Base-by-base conservation (phyloP, 768 basidiomycete species). In the Xerocomus brunneocitrinus region DNA sequence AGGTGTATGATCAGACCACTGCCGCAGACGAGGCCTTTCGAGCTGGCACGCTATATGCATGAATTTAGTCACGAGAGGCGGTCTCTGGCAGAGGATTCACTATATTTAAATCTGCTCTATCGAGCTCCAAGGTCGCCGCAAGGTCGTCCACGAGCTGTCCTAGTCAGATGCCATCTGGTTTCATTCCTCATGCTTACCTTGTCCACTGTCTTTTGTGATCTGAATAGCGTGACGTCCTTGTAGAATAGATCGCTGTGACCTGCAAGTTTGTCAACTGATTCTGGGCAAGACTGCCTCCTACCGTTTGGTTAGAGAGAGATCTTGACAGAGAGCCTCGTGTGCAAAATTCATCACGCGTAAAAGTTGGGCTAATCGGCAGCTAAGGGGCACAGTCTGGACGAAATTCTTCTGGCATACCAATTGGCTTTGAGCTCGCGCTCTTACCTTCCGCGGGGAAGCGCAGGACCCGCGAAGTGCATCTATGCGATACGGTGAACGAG, bases 11-110 rank as follows among this genome's bases (percentile, higher is more conserved):
- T 66, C 14, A 95, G 66, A 12, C 79, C 78, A 9, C 78, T 74
- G 3, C 93, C 91, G 49, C 83, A 85, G 39, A 97, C 73, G 19
- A 98, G 80, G 0, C 95, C 95, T 70, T 98, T 98, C 0, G 90
- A 81, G 0, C 92, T 82, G 1, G 95, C 94, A 36, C 91, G 81
- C 93, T 97, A 58, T 19, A 52, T 19, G 28, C 27, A 35, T 10
- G 9, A 39, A 24, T 32, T 64, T 16, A 62, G 54, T 50, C 49
- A 32, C 19, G 57, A 46, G 30, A 43, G 45, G 45, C 3, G 42
- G 42, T 36, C 8, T 36, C 22, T 43, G 28, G 27, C 4, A 54
- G 19, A 28, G 32, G 38, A 24, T 13, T 54, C 58, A 92, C 94
- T 32, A 98, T 83, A 62, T 89, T 85, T 50, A 98, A 74, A 60